phyloP scores from a whole-genome alignment of 768 basidiomycete genomes.

The Rhizopogon rudus region DNA sequence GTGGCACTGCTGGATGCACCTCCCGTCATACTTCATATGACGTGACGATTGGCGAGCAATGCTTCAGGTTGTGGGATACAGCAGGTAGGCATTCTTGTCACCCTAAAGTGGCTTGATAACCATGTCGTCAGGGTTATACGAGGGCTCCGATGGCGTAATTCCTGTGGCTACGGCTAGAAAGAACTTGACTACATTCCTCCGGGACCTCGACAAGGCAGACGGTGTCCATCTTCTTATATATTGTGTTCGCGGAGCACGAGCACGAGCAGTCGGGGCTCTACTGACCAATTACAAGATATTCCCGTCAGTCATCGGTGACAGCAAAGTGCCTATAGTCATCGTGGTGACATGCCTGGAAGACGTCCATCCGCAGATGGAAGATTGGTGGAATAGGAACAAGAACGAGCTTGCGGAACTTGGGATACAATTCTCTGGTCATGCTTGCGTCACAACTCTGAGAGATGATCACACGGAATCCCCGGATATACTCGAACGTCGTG shows the following conservation, averaged over 20 bases:
- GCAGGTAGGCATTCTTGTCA: conserved; percentile 11
- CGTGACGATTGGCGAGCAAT: conserved; percentile 12
- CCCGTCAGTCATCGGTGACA: conserved; percentile 19
- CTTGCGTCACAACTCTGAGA: conserved; percentile 29
- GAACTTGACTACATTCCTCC: conserved; percentile 26
- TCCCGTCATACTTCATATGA: conserved; percentile 11
- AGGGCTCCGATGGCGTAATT: conserved; percentile 24
- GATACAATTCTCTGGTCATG: conserved; percentile 30
- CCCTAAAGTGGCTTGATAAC: background rate
- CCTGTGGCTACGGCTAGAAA: conserved; percentile 20
- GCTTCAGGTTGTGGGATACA: conserved; percentile 28
- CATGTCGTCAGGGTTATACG: conserved; percentile 21
- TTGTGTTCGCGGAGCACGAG: conserved; percentile 21
- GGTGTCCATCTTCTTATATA: conserved; percentile 23
- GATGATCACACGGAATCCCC: background rate
- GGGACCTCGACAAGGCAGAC: conserved; percentile 18
- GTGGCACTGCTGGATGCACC: conserved; percentile 34
- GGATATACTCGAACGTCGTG: conserved; percentile 3
- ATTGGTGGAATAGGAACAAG: conserved; percentile 33
- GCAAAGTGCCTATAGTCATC: conserved; percentile 18
- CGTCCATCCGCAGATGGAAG: conserved; percentile 21
- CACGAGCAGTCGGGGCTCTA: conserved; percentile 11
- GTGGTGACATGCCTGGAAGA: conserved; percentile 25
- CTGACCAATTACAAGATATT: conserved; percentile 19
- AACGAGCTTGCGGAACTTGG: conserved; percentile 18